Base-by-base conservation (phyloP, 2,329 filamentous ascomycete genomes). In the Fusarium graminum region DNA sequence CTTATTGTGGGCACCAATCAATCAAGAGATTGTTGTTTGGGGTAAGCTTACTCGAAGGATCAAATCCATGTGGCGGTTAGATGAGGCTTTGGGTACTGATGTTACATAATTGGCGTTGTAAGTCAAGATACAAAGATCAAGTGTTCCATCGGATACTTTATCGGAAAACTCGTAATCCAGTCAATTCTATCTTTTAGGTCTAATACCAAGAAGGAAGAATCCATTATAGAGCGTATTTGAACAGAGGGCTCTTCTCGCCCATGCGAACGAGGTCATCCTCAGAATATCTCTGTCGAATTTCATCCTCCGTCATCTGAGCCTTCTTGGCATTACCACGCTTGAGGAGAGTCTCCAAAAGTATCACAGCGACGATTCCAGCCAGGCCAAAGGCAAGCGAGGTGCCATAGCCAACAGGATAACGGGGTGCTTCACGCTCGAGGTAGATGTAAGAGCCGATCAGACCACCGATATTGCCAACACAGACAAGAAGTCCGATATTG, bases 401-500 rank as follows among this genome's bases (percentile, higher is more conserved):
- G 3, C 58, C 58, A 4, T 60, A 60, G 3, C 58, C 58, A 11
- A 56, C 46, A 0, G 58, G 58, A 30, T 60, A 60, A 1, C 58
- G 34, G 6, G 58, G 58, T 9, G 58, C 55, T 7, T 60, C 58
- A 8, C 55, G 40, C 8, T 44, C 58, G 14, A 60, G 58, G 25
- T 60, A 60, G 7, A 60, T 60, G 1, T 60, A 60, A 26, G 55
- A 60, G 5, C 58, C 58, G 6, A 60, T 60, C 1, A 60, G 34
- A 7, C 58, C 58, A 3, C 58, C 58, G 4, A 60, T 60, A 9
- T 60, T 60, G 5, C 80, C 80, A 25, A 77, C 67, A n/a, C 76
- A 79, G 14, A 82, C 77, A 0, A 81, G 61, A 29, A 78, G 76
- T 0, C 74, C 81, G 46, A 82, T 81, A 3, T 78, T 77, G 42